A percentile compares a stretch with the other conserved stretches of the same genome.
These are phyloP conservation scores for Berkeleyomyces rouxiae DNA, from an alignment of 2,329 filamentous ascomycete species.

Conservation along the genomic window DNA sequence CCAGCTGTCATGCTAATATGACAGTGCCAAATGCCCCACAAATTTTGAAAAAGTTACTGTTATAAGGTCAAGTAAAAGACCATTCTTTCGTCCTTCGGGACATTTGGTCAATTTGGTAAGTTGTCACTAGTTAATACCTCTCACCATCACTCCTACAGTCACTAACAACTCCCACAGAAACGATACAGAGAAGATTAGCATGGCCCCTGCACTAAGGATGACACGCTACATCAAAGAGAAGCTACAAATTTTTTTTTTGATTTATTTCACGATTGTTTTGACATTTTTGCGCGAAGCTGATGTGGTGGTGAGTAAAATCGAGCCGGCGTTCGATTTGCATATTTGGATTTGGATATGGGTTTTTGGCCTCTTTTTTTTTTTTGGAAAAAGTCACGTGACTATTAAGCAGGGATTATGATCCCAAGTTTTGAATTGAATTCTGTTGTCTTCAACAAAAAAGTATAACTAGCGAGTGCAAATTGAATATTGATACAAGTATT, in stretches of 20 bases:
- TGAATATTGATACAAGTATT: not conserved
- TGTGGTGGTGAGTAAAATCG: not conserved
- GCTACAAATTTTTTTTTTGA: slow-evolving; percentile 26
- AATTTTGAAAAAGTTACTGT: not conserved
- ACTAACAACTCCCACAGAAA: slow-evolving; percentile 12
- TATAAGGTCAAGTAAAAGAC: slow-evolving; percentile 3
- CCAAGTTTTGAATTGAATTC: not conserved
- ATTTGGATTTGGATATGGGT: not conserved
- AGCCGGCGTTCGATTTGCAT: not conserved
- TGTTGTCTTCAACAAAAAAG: not conserved
- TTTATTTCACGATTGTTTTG: slow-evolving; percentile 1
- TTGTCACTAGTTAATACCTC: not conserved
- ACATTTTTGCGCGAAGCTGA: not conserved
- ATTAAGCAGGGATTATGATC: no score
- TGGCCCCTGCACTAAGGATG: slow-evolving; percentile 85
- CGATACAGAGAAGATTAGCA: slow-evolving; percentile 60
- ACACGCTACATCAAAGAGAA: slow-evolving; percentile 75
- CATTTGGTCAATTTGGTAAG: slow-evolving; percentile 16
- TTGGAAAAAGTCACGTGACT: not conserved
- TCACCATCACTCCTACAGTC: no score
- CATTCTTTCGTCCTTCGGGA: slow-evolving; percentile 11
- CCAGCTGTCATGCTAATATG: not conserved
- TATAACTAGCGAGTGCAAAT: not conserved
- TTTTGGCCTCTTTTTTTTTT: slow-evolving; percentile 1
- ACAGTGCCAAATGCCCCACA: not conserved